phyloP scores from a whole-genome alignment of 2,329 filamentous ascomycete genomes.

The Xylariaceae sp. region DNA sequence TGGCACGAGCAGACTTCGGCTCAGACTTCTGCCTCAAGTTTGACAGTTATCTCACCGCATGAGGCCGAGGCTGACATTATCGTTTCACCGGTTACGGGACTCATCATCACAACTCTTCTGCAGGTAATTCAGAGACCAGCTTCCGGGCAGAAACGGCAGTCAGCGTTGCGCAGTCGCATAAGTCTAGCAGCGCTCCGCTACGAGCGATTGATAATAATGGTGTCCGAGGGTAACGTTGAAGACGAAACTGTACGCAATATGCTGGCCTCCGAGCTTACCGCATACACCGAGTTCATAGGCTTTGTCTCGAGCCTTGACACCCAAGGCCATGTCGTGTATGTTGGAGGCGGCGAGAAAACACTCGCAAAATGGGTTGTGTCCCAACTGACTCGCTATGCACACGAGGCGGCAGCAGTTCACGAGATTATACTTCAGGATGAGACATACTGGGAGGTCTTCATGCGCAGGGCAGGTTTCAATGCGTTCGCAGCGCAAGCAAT shows the following conservation, averaged over 20 bases:
- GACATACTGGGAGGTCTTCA: conserved; percentile 63
- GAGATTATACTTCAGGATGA: conserved; percentile 49
- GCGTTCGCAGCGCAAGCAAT: conserved; percentile 67
- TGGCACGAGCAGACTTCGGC: conserved; percentile 35
- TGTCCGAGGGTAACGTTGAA: conserved; percentile 50
- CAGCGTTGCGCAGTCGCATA: conserved; percentile 54
- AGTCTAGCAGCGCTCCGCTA: conserved; percentile 54
- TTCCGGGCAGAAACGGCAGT: conserved; percentile 51
- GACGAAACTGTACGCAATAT: conserved; percentile 40
- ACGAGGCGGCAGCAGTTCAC: conserved; percentile 22
- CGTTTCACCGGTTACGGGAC: conserved; percentile 62
- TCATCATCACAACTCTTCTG: conserved; percentile 68
- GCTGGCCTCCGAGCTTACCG: conserved; percentile 38
- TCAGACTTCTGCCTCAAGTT: conserved; percentile 29
- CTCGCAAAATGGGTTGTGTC: conserved; percentile 53
- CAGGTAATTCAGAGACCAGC: conserved; percentile 68
- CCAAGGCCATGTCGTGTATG: conserved; percentile 40
- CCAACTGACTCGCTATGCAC: conserved; percentile 44
- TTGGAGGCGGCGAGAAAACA: conserved; percentile 47
- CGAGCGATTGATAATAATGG: conserved; percentile 62
- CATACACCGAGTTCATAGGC: conserved; percentile 46
- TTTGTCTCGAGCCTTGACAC: conserved; percentile 43
- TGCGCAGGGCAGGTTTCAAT: conserved; percentile 65
- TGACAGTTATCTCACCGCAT: conserved; percentile 36
- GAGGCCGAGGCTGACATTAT: conserved; percentile 67